Evolutionary conservation across 1,284 basidiomycete species (phyloP).

Genomic region (Tilletiaria anomala): DNA sequence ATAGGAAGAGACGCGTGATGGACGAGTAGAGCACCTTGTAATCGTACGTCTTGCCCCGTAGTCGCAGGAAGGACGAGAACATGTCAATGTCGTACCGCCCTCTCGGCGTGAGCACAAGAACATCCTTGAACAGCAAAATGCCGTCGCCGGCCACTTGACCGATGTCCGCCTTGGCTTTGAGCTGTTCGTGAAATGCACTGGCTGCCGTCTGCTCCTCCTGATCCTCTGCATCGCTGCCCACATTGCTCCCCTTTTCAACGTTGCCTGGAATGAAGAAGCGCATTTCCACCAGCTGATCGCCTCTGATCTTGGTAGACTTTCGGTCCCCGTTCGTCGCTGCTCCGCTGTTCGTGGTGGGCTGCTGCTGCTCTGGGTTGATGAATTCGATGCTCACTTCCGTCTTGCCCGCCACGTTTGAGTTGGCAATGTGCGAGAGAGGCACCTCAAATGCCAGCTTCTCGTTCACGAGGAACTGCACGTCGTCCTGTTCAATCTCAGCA

Average conservation of each 20-base stretch:
- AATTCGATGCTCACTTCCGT: constrained; percentile 98
- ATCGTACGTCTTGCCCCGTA: constrained; percentile 96
- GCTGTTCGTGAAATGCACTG: constrained; percentile 85
- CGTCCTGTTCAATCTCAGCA: constrained; percentile 45
- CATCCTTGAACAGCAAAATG: constrained; percentile 88
- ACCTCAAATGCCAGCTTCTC: constrained; percentile 85
- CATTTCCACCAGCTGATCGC: constrained; percentile 75
- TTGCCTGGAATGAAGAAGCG: constrained; percentile 89
- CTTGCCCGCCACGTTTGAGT: constrained; percentile 92
- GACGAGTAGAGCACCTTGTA: constrained; percentile 90
- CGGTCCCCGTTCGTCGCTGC: constrained; percentile 12
- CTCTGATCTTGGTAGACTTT: not conserved
- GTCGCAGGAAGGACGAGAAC: constrained; percentile 80
- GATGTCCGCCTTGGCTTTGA: constrained; percentile 94
- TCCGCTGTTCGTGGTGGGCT: constrained; percentile 35
- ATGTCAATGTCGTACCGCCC: constrained; percentile 96
- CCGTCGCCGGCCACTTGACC: constrained; percentile 81
- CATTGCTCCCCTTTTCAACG: constrained; percentile 40
- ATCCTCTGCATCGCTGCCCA: constrained; percentile 42
- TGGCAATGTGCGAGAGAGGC: constrained; percentile 72
- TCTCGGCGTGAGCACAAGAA: constrained; percentile 83
- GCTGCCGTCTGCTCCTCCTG: constrained; percentile 60
- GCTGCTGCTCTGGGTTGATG: constrained; percentile 44
- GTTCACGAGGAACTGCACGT: constrained; percentile 84
- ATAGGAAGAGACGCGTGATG: constrained; percentile 76